Conservation (phyloP, 1,139 yeast genomes). For the Pneumocystis murina region DNA sequence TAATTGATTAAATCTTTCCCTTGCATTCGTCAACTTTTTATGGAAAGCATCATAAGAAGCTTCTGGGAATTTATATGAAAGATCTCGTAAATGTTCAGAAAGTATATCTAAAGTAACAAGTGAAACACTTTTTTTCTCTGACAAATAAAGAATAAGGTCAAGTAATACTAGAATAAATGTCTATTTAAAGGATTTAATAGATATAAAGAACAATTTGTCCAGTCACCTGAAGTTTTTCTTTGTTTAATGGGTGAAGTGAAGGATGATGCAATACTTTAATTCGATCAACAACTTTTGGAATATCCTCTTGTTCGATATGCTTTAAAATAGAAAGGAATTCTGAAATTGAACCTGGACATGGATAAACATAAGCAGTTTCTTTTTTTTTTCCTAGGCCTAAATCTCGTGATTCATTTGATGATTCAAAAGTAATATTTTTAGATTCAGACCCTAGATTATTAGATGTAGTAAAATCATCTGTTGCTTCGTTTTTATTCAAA, state of each 20-base stretch:
- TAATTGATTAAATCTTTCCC: constrained; percentile 32
- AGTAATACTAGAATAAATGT: constrained; percentile 49
- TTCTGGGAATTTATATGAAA: constrained; percentile 54
- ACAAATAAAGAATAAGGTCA: constrained; percentile 42
- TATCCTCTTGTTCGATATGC: constrained; percentile 30
- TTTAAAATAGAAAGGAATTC: constrained; percentile 34
- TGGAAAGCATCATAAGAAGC: constrained; percentile 45
- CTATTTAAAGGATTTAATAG: background rate
- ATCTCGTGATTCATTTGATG: background rate
- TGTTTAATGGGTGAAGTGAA: constrained; percentile 64
- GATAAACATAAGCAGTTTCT: constrained; percentile 17
- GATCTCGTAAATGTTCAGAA: constrained; percentile 37
- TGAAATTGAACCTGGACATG: constrained; percentile 46
- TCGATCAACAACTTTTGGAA: constrained; percentile 36
- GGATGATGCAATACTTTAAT: constrained; percentile 58
- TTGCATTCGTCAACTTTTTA: constrained; percentile 31
- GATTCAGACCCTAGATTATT: background rate
- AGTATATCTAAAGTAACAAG: constrained; percentile 31
- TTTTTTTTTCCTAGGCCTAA: constrained; percentile 8
- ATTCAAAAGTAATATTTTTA: background rate
- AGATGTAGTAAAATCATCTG: constrained; percentile 9
- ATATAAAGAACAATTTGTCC: background rate
- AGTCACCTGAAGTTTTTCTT: constrained; percentile 43
- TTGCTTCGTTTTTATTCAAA: constrained; percentile 10
- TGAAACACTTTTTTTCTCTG: constrained; percentile 24